A percentile compares a stretch with the other conserved stretches of the same genome.
These are phyloP conservation scores for Tricholoma sp. DNA, from an alignment of 768 basidiomycete genomes.

Conservation along the genomic window DNA sequence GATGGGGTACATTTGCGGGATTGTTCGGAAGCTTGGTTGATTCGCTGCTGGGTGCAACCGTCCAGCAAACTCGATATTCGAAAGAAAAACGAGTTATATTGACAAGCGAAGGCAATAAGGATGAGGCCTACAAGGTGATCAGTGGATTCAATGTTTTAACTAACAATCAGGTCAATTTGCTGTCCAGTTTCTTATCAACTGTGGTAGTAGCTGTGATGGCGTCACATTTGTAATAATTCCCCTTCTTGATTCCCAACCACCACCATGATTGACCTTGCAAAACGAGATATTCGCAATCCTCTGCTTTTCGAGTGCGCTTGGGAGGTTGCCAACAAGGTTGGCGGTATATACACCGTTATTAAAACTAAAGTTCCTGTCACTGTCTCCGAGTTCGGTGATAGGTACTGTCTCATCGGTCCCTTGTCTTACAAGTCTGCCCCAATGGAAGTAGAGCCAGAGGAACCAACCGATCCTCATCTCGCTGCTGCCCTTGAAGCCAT, in stretches of 20 bases:
- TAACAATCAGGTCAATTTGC: constrained; percentile 68
- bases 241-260: background rate
- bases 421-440: constrained; percentile 97
- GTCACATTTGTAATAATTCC: background rate
- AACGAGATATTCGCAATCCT: constrained; percentile 74
- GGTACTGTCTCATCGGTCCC: constrained; percentile 97
- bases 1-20: constrained; percentile 64
- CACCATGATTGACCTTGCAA: constrained; percentile 25
- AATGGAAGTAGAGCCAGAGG: constrained; percentile 96
- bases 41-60: constrained; percentile 80
- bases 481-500: constrained; percentile 74
- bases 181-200: constrained; percentile 34
- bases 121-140: constrained; percentile 37
- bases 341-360: constrained; percentile 99
- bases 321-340: constrained; percentile 99
- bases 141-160: constrained; percentile 67
- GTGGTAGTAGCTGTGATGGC: constrained; percentile 23
- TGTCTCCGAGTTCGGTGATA: constrained; percentile 90
- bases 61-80: constrained; percentile 79
- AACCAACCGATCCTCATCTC: constrained; percentile 78
- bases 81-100: constrained; percentile 55
- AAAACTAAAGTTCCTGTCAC: constrained; percentile 99
- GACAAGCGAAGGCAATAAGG: constrained; percentile 20
- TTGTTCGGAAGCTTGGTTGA: constrained; percentile 84
- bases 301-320: constrained; percentile 94